Conservation (phyloP, 306 rosid genomes). For the Fragaria vesca region DNA sequence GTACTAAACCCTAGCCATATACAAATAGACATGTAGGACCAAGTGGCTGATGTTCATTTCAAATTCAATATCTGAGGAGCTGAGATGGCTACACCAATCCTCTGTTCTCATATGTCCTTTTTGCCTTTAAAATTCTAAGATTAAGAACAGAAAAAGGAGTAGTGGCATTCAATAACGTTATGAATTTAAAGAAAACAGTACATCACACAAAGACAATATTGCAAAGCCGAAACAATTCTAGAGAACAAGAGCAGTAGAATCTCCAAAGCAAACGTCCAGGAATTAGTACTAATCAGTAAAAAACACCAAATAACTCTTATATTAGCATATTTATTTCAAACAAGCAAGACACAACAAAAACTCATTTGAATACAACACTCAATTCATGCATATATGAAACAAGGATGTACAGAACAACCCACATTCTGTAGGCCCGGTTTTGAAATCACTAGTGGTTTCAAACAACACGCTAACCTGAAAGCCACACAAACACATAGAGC, state of each 20-base stretch:
- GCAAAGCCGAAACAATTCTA: not conserved
- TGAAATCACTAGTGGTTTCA: not conserved
- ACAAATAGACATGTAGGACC: not conserved
- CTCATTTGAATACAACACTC: not conserved
- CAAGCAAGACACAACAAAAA: not conserved
- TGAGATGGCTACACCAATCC: not conserved
- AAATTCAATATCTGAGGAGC: not conserved
- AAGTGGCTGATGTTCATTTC: not conserved
- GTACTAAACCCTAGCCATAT: not conserved
- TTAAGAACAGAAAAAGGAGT: not conserved
- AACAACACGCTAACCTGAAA: not conserved
- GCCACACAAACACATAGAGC: not conserved
- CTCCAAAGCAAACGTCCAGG: not conserved
- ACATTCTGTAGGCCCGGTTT: not conserved
- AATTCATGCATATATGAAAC: conserved; percentile 3
- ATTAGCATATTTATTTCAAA: not conserved
- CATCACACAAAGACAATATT: not conserved
- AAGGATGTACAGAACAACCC: not conserved
- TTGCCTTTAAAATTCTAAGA: not conserved
- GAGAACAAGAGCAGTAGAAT: not conserved
- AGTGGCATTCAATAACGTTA: not conserved
- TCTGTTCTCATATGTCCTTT: not conserved
- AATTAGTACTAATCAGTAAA: not conserved
- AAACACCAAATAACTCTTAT: not conserved
- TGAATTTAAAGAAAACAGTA: not conserved